These are phyloP conservation scores for Xylariaceae sp. DNA, from an alignment of 2,329 filamentous ascomycete genomes.

Conservation along the genomic window DNA sequence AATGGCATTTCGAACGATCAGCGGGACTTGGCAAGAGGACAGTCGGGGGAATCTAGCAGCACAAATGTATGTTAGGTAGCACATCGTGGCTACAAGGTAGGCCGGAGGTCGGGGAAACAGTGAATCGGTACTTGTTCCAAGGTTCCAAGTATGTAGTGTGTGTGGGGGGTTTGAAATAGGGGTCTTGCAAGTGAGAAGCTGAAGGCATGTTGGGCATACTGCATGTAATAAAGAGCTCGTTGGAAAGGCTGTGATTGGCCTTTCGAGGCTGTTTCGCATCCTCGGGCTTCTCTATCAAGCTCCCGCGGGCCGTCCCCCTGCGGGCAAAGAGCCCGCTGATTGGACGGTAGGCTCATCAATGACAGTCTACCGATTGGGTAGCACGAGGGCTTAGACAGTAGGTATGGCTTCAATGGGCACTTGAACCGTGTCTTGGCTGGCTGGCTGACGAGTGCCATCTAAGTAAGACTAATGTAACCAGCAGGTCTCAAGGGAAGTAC, in stretches of 20 bases:
- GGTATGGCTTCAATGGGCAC: background rate
- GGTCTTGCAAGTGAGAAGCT: slow-evolving; percentile 15
- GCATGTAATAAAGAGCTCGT: slow-evolving; percentile 21
- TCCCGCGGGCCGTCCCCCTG: slow-evolving; percentile 25
- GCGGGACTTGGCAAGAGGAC: background rate
- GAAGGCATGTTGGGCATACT: slow-evolving; percentile 21
- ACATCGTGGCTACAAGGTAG: background rate
- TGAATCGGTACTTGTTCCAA: background rate
- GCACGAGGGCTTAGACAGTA: slow-evolving; percentile 3
- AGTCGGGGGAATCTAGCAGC: background rate
- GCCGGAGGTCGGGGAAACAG: background rate
- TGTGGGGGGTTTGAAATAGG: slow-evolving; percentile 7
- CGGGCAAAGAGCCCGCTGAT: slow-evolving; percentile 10
- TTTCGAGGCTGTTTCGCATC: slow-evolving; percentile 16
- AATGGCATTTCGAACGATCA: background rate
- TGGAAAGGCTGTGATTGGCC: slow-evolving; percentile 24
- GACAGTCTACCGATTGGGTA: slow-evolving; percentile 19
- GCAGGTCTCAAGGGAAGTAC: background rate
- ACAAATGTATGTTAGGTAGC: too few relatives aligned
- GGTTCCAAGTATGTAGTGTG: background rate
- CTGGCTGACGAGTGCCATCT: background rate
- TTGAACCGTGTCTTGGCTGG: background rate
- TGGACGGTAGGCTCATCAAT: slow-evolving; percentile 12
- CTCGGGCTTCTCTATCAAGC: slow-evolving; percentile 20
- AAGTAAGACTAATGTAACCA: background rate